Evolutionary conservation across 73 alveolate species (phyloP).

Genomic region (Symbiodinium pilosum): DNA sequence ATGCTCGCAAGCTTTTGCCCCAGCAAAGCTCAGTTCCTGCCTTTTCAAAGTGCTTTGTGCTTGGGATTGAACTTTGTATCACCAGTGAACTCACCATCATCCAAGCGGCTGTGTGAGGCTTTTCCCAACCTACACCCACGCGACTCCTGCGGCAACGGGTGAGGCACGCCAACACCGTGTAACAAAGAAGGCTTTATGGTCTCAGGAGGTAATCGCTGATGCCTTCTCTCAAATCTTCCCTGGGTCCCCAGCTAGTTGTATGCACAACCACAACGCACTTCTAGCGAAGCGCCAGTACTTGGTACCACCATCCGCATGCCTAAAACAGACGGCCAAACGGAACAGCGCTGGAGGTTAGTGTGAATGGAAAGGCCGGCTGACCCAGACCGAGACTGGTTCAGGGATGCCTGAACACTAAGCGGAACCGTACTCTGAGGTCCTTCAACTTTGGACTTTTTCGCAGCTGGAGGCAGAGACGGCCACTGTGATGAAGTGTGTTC

Average conservation of each 20-base stretch:
- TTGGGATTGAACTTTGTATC: no score
- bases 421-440: no score
- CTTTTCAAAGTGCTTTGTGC: no score
- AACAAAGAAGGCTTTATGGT: neutral
- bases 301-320: no score
- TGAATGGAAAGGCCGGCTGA: constrained; percentile 31
- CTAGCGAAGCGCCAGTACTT: no score
- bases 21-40: no score
- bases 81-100: neutral
- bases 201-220: neutral
- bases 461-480: constrained; percentile 47
- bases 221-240: neutral
- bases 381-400: no score
- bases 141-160: constrained; percentile 62
- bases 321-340: no score
- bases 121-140: constrained; percentile 62
- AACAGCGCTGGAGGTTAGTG: constrained; percentile 11
- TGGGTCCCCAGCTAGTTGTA: neutral
- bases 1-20: neutral
- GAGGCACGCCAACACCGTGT: constrained; percentile 2
- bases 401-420: no score
- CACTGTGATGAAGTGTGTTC: neutral
- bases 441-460: constrained; percentile 73
- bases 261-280: no score
- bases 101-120: constrained; percentile 37